These are phyloP conservation scores for Ascochyta pisi DNA, from an alignment of 2,329 filamentous ascomycete genomes.

Conservation along the genomic window DNA sequence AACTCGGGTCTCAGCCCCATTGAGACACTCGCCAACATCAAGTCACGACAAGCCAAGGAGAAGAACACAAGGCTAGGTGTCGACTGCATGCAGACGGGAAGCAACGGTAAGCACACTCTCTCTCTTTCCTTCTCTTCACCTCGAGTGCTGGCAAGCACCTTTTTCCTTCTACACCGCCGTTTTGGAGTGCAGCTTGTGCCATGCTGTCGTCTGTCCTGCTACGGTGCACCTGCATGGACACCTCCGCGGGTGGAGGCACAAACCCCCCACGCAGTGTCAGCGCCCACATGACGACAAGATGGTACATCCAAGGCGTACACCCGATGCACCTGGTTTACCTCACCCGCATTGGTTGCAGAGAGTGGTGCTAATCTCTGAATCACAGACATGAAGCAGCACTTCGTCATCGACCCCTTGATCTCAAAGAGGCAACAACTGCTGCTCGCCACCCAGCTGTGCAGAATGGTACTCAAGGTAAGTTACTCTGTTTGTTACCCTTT, in stretches of 20 bases:
- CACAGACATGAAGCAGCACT: conserved; percentile 92
- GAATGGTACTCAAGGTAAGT: conserved; percentile 74
- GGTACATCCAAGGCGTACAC: conserved; percentile 2
- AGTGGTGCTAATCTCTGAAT: conserved; percentile 34
- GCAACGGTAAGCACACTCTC: conserved; percentile 69
- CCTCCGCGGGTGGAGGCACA: neutral
- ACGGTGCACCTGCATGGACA: neutral
- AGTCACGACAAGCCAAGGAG: conserved; percentile 94
- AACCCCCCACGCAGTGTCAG: conserved; percentile 7
- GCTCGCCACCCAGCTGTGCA: conserved; percentile 94
- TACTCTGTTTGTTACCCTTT: conserved; percentile 15
- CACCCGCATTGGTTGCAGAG: conserved; percentile 13
- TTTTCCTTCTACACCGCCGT: conserved; percentile 3
- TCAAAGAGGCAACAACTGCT: conserved; percentile 97
- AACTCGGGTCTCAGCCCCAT: conserved; percentile 97
- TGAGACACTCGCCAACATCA: conserved; percentile 91
- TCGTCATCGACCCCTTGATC: conserved; percentile 97
- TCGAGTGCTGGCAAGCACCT: conserved; percentile 1
- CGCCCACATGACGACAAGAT: conserved; percentile 6
- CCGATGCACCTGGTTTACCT: neutral
- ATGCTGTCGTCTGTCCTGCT: neutral
- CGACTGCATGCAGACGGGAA: conserved; percentile 95
- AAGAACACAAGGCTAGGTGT: conserved; percentile 82
- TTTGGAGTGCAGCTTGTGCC: neutral
- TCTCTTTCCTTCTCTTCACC: neutral